Conservation (phyloP, 2,329 filamentous ascomycete genomes). For the Pezicula neosporulosa region DNA sequence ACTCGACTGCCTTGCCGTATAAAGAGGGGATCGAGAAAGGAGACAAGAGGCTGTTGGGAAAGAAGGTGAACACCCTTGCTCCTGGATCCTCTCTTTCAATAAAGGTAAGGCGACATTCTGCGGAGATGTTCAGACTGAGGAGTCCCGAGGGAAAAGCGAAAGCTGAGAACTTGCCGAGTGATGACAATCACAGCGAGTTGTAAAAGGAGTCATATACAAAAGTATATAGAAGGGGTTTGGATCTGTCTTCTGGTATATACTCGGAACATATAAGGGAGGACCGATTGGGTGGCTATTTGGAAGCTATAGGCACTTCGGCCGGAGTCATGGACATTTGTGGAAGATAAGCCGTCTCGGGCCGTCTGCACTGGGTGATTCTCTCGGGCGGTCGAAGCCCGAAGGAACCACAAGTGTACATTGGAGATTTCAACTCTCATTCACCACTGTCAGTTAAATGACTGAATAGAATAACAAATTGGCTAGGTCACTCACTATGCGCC, state of each 20-base stretch:
- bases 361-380: no score
- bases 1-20: slow-evolving; percentile 41
- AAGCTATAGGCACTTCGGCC: no score
- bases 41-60: slow-evolving; percentile 42
- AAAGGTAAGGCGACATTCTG: slow-evolving; percentile 39
- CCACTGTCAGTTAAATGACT: no score
- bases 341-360: no score
- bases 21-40: slow-evolving; percentile 38
- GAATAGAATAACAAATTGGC: no score
- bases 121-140: slow-evolving; percentile 32
- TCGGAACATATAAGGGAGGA: no score
- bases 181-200: background rate
- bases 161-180: background rate
- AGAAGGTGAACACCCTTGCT: slow-evolving; percentile 35
- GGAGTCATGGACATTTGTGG: no score
- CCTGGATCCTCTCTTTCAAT: slow-evolving; percentile 36
- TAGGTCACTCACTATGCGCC: no score
- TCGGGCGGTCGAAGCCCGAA: no score
- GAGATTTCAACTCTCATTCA: no score
- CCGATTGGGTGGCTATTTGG: no score
- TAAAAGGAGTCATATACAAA: background rate
- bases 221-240: background rate
- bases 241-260: background rate
- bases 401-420: no score
- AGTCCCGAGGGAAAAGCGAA: background rate